Evolutionary conservation across 2,329 filamentous ascomycete genomes (phyloP).

Genomic region (Ophiosphaerella herpotricha): DNA sequence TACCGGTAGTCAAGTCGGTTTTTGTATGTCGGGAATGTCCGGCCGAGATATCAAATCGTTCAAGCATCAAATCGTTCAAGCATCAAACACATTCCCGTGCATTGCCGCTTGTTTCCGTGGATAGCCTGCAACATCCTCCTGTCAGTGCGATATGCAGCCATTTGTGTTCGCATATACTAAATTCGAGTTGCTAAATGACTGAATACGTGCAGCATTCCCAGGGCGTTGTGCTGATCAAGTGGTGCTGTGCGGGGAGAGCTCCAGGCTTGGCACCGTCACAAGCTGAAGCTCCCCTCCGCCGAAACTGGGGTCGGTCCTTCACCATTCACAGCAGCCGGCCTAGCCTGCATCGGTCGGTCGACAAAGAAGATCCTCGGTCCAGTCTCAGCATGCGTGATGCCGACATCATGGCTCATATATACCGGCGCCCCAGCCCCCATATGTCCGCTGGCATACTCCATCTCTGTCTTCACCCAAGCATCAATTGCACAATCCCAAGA

Average conservation of each 20-base stretch:
- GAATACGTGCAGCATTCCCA: conserved; percentile 5
- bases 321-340: conserved; percentile 36
- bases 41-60: conserved; percentile 7
- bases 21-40: conserved; percentile 11
- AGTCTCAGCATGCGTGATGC: conserved; percentile 41
- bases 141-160: conserved; percentile 9
- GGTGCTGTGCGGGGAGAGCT: conserved; percentile 27
- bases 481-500: conserved; percentile 11
- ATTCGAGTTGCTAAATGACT: not conserved
- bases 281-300: conserved; percentile 39
- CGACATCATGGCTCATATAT: conserved; percentile 33
- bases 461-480: conserved; percentile 23
- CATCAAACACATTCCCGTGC: conserved; percentile 25
- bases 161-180: conserved; percentile 7
- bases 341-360: conserved; percentile 29
- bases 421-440: conserved; percentile 21
- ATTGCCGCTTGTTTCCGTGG: conserved; percentile 29
- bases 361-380: conserved; percentile 43
- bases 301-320: conserved; percentile 26
- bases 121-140: conserved; percentile 26
- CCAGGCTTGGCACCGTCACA: conserved; percentile 42
- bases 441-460: conserved; percentile 34
- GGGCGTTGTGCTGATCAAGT: conserved; percentile 23
- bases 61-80: not conserved
- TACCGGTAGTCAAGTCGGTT: too few relatives aligned